Conservation (phyloP, 1,139 yeast species). For the Diutina siamensis region DNA sequence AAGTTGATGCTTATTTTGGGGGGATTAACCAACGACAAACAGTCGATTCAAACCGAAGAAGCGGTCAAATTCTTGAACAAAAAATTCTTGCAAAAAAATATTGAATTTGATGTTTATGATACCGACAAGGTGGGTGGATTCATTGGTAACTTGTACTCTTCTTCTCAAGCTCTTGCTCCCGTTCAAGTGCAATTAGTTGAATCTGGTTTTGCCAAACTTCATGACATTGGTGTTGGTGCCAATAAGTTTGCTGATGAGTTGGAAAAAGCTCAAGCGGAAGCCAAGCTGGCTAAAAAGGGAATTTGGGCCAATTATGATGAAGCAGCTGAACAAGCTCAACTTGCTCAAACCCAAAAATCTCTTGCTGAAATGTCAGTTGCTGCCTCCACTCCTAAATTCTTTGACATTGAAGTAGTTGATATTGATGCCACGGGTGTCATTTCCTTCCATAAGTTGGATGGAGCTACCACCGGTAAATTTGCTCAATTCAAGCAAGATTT, state of each 20-base stretch:
- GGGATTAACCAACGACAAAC: conserved; percentile 49
- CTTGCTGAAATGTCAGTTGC: conserved; percentile 16
- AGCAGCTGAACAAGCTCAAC: conserved; percentile 18
- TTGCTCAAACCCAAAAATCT: conserved; percentile 12
- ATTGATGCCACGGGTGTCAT: conserved; percentile 38
- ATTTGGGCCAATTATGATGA: conserved; percentile 54
- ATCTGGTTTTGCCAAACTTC: conserved; percentile 55
- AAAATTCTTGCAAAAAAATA: conserved; percentile 59
- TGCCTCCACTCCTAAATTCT: conserved; percentile 33
- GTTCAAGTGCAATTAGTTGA: conserved; percentile 50
- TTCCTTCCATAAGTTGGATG: conserved; percentile 38
- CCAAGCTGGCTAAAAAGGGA: conserved; percentile 45
- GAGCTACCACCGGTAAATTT: conserved; percentile 23
- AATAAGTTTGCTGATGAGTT: conserved; percentile 46
- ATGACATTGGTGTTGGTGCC: conserved; percentile 51
- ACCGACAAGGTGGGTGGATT: conserved; percentile 76
- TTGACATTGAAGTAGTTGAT: conserved; percentile 53
- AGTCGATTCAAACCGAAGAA: conserved; percentile 33
- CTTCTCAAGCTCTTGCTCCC: conserved; percentile 38
- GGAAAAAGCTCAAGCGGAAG: conserved; percentile 50
- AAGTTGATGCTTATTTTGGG: conserved; percentile 65
- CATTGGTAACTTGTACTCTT: conserved; percentile 56
- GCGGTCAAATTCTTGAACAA: conserved; percentile 47
- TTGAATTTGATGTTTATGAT: conserved; percentile 55
- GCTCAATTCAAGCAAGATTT: conserved; percentile 34